A percentile compares a stretch with the other conserved stretches of the same genome.
Evolutionary conservation across 306 rosid genomes (phyloP).

Genomic region (Begonia peltatifolia): DNA sequence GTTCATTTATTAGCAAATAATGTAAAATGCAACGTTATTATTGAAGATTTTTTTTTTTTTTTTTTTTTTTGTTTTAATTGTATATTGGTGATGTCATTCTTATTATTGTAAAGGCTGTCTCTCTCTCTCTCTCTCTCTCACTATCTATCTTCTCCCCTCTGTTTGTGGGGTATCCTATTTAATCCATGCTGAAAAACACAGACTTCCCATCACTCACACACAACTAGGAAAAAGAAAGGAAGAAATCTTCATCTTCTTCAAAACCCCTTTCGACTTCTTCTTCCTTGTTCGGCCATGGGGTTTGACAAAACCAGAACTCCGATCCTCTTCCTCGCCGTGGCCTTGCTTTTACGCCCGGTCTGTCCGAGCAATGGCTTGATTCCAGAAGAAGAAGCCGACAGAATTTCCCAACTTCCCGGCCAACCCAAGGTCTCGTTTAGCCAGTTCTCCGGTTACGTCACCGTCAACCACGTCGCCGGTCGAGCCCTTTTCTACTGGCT

Average conservation of each 20-base stretch:
- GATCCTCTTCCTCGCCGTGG: too few species aligned
- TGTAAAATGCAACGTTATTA: too few species aligned
- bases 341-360: slow-evolving; percentile 8
- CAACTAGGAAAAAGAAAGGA: slow-evolving; percentile 12
- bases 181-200: slow-evolving; percentile 29
- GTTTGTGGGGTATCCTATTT: slow-evolving; percentile 75
- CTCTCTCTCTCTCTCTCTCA: slow-evolving; percentile 2
- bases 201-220: slow-evolving; percentile 24
- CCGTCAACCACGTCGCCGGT: slow-evolving; percentile 59
- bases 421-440: slow-evolving; percentile 68
- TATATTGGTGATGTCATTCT: too few species aligned
- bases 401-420: slow-evolving; percentile 71
- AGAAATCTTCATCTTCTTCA: neutral
- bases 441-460: slow-evolving; percentile 87
- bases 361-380: neutral
- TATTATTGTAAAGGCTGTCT: neutral
- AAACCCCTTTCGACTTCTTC: neutral
- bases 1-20: too few species aligned
- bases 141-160: too few species aligned
- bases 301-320: too few species aligned
- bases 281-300: neutral
- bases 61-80: too few species aligned
- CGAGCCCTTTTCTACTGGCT: slow-evolving; percentile 99
- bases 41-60: too few species aligned
- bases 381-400: slow-evolving; percentile 38